Base-by-base conservation (phyloP, 2,329 filamentous ascomycete species). In the Phaeoacremonium minimum region DNA sequence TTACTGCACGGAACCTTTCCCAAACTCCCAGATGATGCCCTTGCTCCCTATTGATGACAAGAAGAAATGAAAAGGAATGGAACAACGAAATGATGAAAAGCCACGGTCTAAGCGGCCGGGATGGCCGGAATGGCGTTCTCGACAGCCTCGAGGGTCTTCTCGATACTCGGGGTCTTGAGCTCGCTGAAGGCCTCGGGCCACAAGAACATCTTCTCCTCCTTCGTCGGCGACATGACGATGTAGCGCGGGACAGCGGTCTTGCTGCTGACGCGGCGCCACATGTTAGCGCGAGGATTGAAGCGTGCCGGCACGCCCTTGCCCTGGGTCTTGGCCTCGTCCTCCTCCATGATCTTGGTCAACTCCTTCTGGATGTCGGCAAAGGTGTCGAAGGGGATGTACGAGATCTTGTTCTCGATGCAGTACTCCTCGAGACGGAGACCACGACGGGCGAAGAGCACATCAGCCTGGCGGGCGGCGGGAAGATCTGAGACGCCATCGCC, bases 401-500 rank as follows among this genome's bases (percentile, higher is more conserved):
- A 40, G 43, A 85, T 78, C 26, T 63, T 60, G 57, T 83, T 68
- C 54, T 82, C 76, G 39, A 71, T 47, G 57, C 81, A 85, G 57
- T 84, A 80, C 50, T 83, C 75, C 56, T 85, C 81, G 13, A 85
- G 64, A 3, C 75, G 64, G 28, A 85, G 63, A 1, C 80, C 80
- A n/a, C 73, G 69, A 9, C 80, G 71, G 1, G 81, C 80, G 49
- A 85, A 85, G 9, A 85, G 70, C 0, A 85, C 75, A 50, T 85
- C 81, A 2, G 80, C 78, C 50, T 85, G 71, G 18, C 77, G 66
- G 1, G 81, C 80, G 4, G 80, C 80, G 0, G 81, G 71, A 2
- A 85, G 66, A 50, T 85, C 81, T 1, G 77, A 82, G 6, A 85
- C 78, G 15, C 80, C 81, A 49, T 85, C 81, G 33, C 81, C 80